A percentile compares a stretch with the other conserved stretches of the same genome.
These are phyloP conservation scores for Ascochyta viciae-villosae DNA, from an alignment of 2,329 filamentous ascomycete genomes.

Conservation along the genomic window DNA sequence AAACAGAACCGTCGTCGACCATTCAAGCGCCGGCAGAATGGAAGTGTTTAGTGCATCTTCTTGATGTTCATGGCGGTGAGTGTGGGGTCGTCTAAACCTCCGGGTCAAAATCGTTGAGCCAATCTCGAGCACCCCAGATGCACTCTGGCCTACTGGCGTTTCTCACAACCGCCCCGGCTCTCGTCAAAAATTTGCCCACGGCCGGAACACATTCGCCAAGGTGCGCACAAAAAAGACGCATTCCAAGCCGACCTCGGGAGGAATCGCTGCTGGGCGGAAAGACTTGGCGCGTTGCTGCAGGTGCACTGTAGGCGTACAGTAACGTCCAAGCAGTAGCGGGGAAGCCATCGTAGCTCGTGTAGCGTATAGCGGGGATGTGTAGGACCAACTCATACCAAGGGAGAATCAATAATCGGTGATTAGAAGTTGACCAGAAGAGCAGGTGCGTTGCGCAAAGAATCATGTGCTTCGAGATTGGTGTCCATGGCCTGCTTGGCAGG, in stretches of 20 bases:
- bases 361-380: slow-evolving; percentile 13
- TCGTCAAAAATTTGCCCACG: slow-evolving; percentile 6
- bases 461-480: slow-evolving; percentile 8
- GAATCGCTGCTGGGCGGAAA: slow-evolving; percentile 17
- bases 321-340: slow-evolving; percentile 17
- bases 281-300: slow-evolving; percentile 19
- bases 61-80: slow-evolving; percentile 15
- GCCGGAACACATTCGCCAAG: slow-evolving; percentile 16
- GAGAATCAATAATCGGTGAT: slow-evolving; percentile 4
- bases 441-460: slow-evolving; percentile 15
- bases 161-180: not conserved
- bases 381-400: slow-evolving; percentile 2
- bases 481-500: slow-evolving; percentile 13
- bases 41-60: slow-evolving; percentile 3
- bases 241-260: slow-evolving; percentile 8
- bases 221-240: slow-evolving; percentile 17
- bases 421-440: slow-evolving; percentile 7
- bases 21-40: slow-evolving; percentile 10
- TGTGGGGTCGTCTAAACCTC: slow-evolving; percentile 12
- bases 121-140: slow-evolving; percentile 17
- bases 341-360: slow-evolving; percentile 6
- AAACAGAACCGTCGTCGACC: not conserved
- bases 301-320: slow-evolving; percentile 5
- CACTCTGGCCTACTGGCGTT: slow-evolving; percentile 18
- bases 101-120: slow-evolving; percentile 17